Percentiles rank a stretch among this genome's conserved stretches.
Conservation (phyloP, 2,329 filamentous ascomycete genomes). For the Exserohilum turcica region DNA sequence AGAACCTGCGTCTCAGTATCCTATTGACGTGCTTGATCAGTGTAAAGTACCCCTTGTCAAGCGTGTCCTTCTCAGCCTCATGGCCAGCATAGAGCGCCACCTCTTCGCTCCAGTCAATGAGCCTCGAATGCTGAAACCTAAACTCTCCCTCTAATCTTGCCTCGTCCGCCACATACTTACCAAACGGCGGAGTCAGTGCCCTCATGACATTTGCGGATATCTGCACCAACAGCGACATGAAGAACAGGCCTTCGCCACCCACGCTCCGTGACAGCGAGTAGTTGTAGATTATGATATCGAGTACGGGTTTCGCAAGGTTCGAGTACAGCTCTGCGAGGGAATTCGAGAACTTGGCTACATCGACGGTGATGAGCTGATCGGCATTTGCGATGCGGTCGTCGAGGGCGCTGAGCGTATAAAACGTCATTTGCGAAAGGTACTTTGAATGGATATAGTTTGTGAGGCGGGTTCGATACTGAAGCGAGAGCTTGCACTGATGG, state of each 20-base stretch:
- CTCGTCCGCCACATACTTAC: conserved; percentile 96
- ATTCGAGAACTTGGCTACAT: conserved; percentile 95
- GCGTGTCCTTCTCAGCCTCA: conserved; percentile 89
- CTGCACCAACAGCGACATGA: conserved; percentile 94
- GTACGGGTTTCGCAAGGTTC: conserved; percentile 89
- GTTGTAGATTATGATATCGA: conserved; percentile 97
- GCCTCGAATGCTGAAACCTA: conserved; percentile 87
- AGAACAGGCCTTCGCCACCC: conserved; percentile 92
- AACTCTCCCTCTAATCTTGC: conserved; percentile 94
- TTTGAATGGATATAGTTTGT: conserved; percentile 96
- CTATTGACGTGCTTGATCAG: conserved; percentile 99
- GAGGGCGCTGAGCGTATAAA: conserved; percentile 92
- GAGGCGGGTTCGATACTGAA: conserved; percentile 89
- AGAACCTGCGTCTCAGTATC: conserved; percentile 85
- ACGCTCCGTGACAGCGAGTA: conserved; percentile 92
- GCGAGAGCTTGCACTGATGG: conserved; percentile 90
- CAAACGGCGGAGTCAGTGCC: conserved; percentile 91
- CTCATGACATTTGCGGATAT: conserved; percentile 92
- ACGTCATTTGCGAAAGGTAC: conserved; percentile 96
- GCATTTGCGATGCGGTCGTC: conserved; percentile 99
- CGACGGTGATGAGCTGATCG: conserved; percentile 94
- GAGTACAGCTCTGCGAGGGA: conserved; percentile 94
- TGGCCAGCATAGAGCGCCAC: conserved; percentile 91
- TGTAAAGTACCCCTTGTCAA: conserved; percentile 98
- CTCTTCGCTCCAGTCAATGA: conserved; percentile 97